Base-by-base conservation (phyloP, 2,329 filamentous ascomycete species). In the Huntiella decipiens region DNA sequence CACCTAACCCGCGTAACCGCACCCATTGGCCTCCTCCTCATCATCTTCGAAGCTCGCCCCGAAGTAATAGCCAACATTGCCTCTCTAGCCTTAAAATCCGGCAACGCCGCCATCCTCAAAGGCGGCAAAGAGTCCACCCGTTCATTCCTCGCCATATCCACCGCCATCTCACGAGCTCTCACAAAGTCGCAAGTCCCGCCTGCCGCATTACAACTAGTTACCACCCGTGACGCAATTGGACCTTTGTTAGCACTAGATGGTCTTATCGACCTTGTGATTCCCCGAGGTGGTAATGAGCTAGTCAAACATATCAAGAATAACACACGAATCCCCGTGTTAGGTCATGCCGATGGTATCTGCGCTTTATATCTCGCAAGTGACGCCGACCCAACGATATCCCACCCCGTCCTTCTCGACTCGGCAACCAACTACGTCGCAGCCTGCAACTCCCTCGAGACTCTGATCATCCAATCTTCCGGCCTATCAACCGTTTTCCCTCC, bases 61-160 rank as follows among this genome's bases (percentile, higher is more conserved):
- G 91, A 98, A 64, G 91, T 98, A 53, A 95, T 98, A 57, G 91
- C 88, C 58, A 98, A 98, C 62, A 96, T 98, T 57, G 86, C 91
- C 51, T 84, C 87, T 3, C 70, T 98, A 17, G 87, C 91, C 34
- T 83, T 98, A 62, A 98, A 98, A 61, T 96, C 88, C 10, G 91
- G 86, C 56, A 98, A 98, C 61, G 82, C 91, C 33, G 91, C 87
- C 44, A 96, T 98, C 56, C 68, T 98, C 51, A 98, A 98, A 69
- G 88, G 87, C 51, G 91, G 91, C 52, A 93, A 94, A 60, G 91
- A 98, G 63, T 95, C 87, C 1, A 91, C 81, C 15, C 77, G 92
- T 58, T 94, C 86, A n/a, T 96, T 98, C 60, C 71, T 86, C 50
- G 81, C 86, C 54, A 96, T 98, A 56, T 83, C 88, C 5, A 73